These are phyloP conservation scores for Tylopilus cervinicoccineus DNA, from an alignment of 768 basidiomycete genomes.

Conservation along the genomic window DNA sequence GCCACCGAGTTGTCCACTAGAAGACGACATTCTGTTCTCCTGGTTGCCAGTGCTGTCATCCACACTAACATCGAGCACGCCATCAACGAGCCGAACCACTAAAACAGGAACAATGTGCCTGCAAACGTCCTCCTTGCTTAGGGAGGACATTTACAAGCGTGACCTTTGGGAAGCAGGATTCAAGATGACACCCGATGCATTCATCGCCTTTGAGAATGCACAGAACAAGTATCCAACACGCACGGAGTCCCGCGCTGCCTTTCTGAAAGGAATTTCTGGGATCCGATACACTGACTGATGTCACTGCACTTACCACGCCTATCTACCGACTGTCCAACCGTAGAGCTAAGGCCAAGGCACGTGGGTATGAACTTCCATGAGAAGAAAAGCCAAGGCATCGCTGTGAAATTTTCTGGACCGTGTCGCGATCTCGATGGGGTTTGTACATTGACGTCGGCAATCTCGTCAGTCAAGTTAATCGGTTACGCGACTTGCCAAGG, in stretches of 20 bases:
- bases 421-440: neutral
- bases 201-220: slow-evolving; percentile 14
- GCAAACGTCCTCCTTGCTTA: neutral
- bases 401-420: slow-evolving; percentile 3
- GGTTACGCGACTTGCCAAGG: too few species aligned
- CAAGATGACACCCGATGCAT: slow-evolving; percentile 5
- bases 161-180: slow-evolving; percentile 11
- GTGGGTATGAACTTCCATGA: neutral
- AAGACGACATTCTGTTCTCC: too few species aligned
- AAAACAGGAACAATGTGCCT: too few species aligned
- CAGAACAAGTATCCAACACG: slow-evolving; percentile 13
- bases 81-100: too few species aligned
- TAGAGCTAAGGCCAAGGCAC: neutral
- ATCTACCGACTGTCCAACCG: neutral
- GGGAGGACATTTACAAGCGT: too few species aligned
- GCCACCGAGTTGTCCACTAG: too few species aligned
- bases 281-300: neutral
- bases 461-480: too few species aligned
- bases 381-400: slow-evolving; percentile 1
- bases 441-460: slow-evolving; percentile 1
- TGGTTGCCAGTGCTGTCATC: too few species aligned
- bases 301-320: neutral
- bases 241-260: slow-evolving; percentile 1
- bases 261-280: neutral
- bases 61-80: too few species aligned